Evolutionary conservation across 177 flowering plant species (phyloP).

Genomic region (Vitis hybrid): DNA sequence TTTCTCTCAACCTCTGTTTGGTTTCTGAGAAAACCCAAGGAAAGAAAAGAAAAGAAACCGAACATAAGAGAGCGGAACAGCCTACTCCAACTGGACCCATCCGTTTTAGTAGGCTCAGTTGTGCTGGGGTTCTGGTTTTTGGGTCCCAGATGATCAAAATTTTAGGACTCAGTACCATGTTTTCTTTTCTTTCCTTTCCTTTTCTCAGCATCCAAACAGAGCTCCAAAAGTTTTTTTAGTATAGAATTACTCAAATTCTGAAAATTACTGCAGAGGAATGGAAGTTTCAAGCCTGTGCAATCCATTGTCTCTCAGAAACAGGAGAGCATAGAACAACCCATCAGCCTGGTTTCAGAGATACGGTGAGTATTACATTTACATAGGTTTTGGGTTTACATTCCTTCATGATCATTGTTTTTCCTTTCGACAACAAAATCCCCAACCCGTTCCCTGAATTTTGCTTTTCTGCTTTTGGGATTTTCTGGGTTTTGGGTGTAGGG

Average conservation of each 20-base stretch:
- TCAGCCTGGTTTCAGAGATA: constrained; percentile 12
- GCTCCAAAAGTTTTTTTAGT: neutral
- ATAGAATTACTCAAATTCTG: neutral
- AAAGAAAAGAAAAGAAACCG: neutral
- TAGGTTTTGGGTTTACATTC: neutral
- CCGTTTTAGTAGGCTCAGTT: neutral
- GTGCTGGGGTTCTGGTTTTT: neutral
- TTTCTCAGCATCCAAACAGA: constrained; percentile 11
- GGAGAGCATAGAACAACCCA: constrained; percentile 11
- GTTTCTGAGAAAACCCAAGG: neutral
- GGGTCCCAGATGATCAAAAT: neutral
- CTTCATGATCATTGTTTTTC: neutral
- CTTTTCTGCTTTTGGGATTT: constrained; percentile 4
- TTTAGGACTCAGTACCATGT: neutral
- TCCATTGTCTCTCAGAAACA: constrained; percentile 14
- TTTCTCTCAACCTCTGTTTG: constrained; percentile 4
- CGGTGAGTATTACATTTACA: constrained; percentile 22
- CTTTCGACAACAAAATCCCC: too few relatives aligned
- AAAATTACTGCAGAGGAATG: constrained; percentile 23
- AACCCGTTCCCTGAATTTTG: neutral
- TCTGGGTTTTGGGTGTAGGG: constrained; percentile 15
- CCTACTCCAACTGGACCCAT: neutral
- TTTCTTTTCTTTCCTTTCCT: neutral
- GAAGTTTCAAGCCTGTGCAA: constrained; percentile 18
- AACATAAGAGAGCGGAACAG: neutral